Evolutionary conservation across 1,284 basidiomycete species (phyloP).

Genomic region (Apiotrichum montevideense): DNA sequence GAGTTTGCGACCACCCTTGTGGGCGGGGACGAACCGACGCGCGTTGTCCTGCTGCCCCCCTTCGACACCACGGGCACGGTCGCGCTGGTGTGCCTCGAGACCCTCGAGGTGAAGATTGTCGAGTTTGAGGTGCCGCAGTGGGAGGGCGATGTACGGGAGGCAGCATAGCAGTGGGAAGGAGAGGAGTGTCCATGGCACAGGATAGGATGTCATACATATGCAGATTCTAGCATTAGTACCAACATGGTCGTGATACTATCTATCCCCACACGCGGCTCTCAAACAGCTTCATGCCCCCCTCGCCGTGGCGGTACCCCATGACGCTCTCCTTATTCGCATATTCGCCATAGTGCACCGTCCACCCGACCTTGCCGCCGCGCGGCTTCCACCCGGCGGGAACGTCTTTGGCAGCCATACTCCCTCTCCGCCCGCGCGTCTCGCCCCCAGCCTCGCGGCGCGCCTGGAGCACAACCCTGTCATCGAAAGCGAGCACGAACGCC

Average conservation of each 20-base stretch:
- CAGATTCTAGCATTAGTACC: too few species aligned
- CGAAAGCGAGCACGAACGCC: conserved; percentile 43
- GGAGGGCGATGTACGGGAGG: conserved; percentile 19
- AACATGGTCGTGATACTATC: too few species aligned
- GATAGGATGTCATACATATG: background rate
- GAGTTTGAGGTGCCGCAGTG: conserved; percentile 44
- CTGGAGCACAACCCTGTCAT: conserved; percentile 11
- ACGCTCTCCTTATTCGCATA: conserved; percentile 17
- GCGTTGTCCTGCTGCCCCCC: conserved; percentile 75
- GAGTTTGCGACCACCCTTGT: conserved; percentile 69
- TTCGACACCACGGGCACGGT: conserved; percentile 64
- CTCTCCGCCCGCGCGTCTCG: background rate
- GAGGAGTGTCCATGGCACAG: background rate
- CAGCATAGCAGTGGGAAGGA: conserved; percentile 1
- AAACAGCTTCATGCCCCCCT: conserved; percentile 28
- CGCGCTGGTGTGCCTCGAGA: conserved; percentile 59
- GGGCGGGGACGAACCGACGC: conserved; percentile 48
- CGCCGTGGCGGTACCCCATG: conserved; percentile 37
- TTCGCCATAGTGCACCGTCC: conserved; percentile 33
- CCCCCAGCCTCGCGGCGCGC: background rate
- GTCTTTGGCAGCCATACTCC: conserved; percentile 5
- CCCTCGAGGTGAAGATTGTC: conserved; percentile 52
- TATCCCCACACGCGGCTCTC: conserved; percentile 14
- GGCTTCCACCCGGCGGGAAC: conserved; percentile 26
- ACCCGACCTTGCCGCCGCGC: conserved; percentile 30